Conservation (phyloP, 2,329 filamentous ascomycete genomes). For the Botrytis fabae region DNA sequence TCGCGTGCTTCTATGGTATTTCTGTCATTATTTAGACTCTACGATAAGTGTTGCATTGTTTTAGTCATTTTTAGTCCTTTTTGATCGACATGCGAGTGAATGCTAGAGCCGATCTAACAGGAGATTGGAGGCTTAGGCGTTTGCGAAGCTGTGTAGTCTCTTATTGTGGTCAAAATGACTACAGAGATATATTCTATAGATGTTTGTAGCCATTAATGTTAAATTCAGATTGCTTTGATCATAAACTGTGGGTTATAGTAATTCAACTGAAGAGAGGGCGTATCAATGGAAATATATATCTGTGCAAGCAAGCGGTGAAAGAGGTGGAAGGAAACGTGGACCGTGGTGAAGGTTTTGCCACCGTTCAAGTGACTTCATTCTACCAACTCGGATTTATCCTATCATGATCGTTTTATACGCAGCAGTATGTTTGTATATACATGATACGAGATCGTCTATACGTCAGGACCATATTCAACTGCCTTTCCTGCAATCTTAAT, state of each 20-base stretch:
- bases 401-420: background rate
- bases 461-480: background rate
- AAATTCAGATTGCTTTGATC: background rate
- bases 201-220: background rate
- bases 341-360: background rate
- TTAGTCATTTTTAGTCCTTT: too few species aligned
- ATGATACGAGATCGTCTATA: background rate
- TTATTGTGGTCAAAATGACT: background rate
- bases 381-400: background rate
- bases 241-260: background rate
- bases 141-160: background rate
- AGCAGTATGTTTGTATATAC: conserved; percentile 12
- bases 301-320: too few species aligned
- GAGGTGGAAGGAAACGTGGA: background rate
- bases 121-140: background rate
- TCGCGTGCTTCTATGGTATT: background rate
- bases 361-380: background rate
- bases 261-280: background rate
- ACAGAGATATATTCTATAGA: background rate
- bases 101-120: background rate
- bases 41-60: background rate
- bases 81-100: too few species aligned
- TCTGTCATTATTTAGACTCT: background rate
- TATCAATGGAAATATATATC: background rate
- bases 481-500: background rate